phyloP scores from a whole-genome alignment of 305 asterid species.

The Plantago lanceolata region DNA sequence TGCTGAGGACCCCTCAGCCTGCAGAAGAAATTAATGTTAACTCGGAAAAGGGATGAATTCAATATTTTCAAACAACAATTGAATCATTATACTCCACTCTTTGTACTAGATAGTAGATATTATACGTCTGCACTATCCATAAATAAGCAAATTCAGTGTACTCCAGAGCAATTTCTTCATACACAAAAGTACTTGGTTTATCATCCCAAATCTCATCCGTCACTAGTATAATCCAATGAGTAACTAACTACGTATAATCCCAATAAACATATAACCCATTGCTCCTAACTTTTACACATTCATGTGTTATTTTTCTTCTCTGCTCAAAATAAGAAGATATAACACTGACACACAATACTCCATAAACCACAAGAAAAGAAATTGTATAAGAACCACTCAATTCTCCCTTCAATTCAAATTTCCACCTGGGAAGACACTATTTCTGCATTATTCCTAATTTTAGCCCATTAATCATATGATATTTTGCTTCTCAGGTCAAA shows the following conservation, averaged over 20 bases:
- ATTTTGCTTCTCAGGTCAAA: no score
- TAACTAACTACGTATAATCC: no score
- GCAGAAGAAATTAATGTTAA: conserved; percentile 19
- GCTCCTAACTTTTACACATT: not conserved
- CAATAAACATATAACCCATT: no score
- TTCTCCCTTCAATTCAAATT: no score
- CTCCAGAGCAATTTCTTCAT: not conserved
- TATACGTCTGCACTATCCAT: not conserved
- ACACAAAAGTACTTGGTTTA: not conserved
- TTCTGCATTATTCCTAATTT: no score
- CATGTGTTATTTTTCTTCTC: not conserved
- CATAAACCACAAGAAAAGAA: not conserved
- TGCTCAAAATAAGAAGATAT: not conserved
- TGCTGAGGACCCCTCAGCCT: conserved; percentile 99
- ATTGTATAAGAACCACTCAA: no score
- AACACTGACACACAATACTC: not conserved
- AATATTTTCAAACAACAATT: not conserved
- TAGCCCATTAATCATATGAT: no score
- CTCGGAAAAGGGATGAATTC: not conserved
- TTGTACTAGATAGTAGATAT: not conserved
- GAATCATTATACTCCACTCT: not conserved
- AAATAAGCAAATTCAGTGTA: conserved; percentile 12
- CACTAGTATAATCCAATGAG: no score
- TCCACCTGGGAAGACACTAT: no score
- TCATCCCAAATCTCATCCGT: no score